Percentiles rank a stretch among this genome's conserved stretches.
Evolutionary conservation across 73 alveolate genomes (phyloP).

Genomic region (Urostyla sp.): DNA sequence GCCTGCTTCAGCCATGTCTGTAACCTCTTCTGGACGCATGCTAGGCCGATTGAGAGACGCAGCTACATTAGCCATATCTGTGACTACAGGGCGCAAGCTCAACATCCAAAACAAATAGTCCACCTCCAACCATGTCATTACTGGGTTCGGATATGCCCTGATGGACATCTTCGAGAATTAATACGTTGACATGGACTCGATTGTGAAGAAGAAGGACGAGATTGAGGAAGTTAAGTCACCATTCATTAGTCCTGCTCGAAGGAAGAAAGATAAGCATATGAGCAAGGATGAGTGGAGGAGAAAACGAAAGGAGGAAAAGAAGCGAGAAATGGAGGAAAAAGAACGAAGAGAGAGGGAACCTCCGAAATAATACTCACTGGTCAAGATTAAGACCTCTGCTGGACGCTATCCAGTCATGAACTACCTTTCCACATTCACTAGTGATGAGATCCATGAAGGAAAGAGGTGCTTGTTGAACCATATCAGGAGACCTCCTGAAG

Average conservation of each 20-base stretch:
- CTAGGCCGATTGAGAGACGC: slow-evolving; percentile 59
- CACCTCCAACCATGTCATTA: slow-evolving; percentile 57
- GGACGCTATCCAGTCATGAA: slow-evolving; percentile 74
- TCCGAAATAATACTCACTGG: slow-evolving; percentile 67
- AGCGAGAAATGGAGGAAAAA: slow-evolving; percentile 65
- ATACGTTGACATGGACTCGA: slow-evolving; percentile 69
- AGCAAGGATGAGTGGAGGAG: slow-evolving; percentile 44
- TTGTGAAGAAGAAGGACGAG: slow-evolving; percentile 48
- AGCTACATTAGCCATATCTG: slow-evolving; percentile 71
- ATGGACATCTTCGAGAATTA: slow-evolving; percentile 80
- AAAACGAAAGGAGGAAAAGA: slow-evolving; percentile 54
- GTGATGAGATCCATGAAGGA: slow-evolving; percentile 79
- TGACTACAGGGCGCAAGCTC: slow-evolving; percentile 66
- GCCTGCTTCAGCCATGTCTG: slow-evolving; percentile 16
- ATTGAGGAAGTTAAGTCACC: slow-evolving; percentile 77
- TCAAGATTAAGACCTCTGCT: slow-evolving; percentile 76
- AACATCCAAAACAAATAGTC: slow-evolving; percentile 5
- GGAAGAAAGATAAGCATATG: slow-evolving; percentile 55
- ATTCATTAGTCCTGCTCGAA: slow-evolving; percentile 61
- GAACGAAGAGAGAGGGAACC: slow-evolving; percentile 74
- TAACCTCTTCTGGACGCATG: slow-evolving; percentile 39
- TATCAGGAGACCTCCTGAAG: slow-evolving; percentile 70
- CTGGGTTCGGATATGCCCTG: slow-evolving; percentile 85
- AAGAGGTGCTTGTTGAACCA: slow-evolving; percentile 76
- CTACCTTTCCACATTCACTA: slow-evolving; percentile 73